phyloP scores from a whole-genome alignment of 495 filamentous ascomycete genomes.

The Zalerion maritima region DNA sequence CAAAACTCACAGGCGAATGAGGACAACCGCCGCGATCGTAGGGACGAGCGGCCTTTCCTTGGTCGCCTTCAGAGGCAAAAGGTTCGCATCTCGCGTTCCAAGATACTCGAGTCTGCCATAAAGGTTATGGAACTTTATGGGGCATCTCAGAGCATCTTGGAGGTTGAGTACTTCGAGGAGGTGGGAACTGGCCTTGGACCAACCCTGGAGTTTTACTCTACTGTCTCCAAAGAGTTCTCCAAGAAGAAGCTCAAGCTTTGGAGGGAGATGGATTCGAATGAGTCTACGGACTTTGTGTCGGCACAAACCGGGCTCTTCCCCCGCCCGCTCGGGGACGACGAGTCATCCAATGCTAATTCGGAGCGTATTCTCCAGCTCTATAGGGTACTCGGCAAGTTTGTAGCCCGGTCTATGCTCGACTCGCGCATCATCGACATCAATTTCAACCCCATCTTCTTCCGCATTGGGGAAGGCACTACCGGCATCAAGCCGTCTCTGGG shows the following conservation, averaged over 20 bases:
- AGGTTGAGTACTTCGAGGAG: slow-evolving; percentile 98
- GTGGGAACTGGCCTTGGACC: slow-evolving; percentile 94
- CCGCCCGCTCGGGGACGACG: slow-evolving; percentile 72
- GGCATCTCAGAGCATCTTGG: slow-evolving; percentile 82
- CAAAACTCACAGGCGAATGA: slow-evolving; percentile 76
- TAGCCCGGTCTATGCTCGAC: slow-evolving; percentile 95
- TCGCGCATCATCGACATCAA: slow-evolving; percentile 96
- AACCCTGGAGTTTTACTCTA: slow-evolving; percentile 96
- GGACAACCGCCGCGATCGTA: slow-evolving; percentile 64
- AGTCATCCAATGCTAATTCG: slow-evolving; percentile 58
- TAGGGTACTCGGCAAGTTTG: slow-evolving; percentile 92
- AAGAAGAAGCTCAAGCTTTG: slow-evolving; percentile 94
- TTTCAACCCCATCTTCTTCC: slow-evolving; percentile 96
- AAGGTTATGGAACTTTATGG: slow-evolving; percentile 99
- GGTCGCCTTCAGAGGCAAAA: slow-evolving; percentile 92
- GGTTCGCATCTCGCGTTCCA: slow-evolving; percentile 81
- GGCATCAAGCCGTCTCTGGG: slow-evolving; percentile 75
- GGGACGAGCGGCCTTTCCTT: slow-evolving; percentile 85
- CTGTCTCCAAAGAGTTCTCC: slow-evolving; percentile 92
- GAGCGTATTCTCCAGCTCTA: slow-evolving; percentile 75
- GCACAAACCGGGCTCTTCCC: slow-evolving; percentile 81
- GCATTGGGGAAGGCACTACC: slow-evolving; percentile 61
- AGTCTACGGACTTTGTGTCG: slow-evolving; percentile 72
- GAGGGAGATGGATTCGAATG: slow-evolving; percentile 75
- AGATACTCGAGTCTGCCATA: slow-evolving; percentile 89